Conservation (phyloP, 306 rosid genomes). For the Vigna unguiculata region DNA sequence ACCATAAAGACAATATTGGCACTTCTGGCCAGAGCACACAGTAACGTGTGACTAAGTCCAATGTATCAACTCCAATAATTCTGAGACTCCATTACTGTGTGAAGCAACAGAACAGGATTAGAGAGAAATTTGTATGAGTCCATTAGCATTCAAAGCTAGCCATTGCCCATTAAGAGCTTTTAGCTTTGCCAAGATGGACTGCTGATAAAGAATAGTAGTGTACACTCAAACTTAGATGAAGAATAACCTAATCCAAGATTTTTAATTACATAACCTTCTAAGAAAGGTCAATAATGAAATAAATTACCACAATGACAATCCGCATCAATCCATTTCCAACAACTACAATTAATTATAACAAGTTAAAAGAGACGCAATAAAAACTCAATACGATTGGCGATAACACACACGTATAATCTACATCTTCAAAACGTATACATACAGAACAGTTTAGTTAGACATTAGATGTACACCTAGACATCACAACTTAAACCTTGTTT, state of each 20-base stretch:
- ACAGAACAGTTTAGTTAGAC: slow-evolving; percentile 58
- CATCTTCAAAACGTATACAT: slow-evolving; percentile 45
- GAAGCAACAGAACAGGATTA: slow-evolving; percentile 51
- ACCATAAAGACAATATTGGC: neutral
- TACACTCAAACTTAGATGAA: neutral
- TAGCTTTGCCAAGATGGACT: slow-evolving; percentile 88
- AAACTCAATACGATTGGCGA: neutral
- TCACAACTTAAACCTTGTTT: slow-evolving; percentile 50
- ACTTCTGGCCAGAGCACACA: neutral
- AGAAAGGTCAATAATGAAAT: neutral
- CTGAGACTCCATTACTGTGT: slow-evolving; percentile 46
- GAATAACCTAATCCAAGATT: neutral
- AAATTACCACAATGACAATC: neutral
- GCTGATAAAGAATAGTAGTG: neutral
- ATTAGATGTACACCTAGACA: slow-evolving; percentile 54
- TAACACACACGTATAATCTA: slow-evolving; percentile 49
- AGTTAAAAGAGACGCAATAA: neutral
- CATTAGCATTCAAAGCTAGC: slow-evolving; percentile 80
- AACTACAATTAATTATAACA: neutral
- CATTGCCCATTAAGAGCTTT: slow-evolving; percentile 47
- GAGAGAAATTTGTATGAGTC: slow-evolving; percentile 46
- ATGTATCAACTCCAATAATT: slow-evolving; percentile 56
- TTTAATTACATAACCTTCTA: neutral
- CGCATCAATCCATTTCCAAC: neutral
- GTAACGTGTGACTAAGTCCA: no score